Evolutionary conservation across 495 filamentous ascomycete species (phyloP).

Genomic region (Xylaria intraflava): DNA sequence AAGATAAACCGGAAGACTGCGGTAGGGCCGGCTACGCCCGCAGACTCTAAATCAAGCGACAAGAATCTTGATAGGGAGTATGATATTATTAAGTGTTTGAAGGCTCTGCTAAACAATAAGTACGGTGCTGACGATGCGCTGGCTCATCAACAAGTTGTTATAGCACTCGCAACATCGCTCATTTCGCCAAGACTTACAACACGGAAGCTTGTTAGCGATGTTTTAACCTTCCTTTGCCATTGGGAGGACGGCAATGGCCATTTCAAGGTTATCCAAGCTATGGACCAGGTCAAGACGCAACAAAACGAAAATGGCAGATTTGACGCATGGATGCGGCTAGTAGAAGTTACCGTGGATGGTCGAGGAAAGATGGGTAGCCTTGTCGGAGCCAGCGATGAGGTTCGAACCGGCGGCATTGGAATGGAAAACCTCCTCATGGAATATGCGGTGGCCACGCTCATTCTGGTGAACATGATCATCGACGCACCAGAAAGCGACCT

Average conservation of each 20-base stretch:
- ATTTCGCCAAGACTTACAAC: constrained; percentile 87
- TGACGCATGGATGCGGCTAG: constrained; percentile 97
- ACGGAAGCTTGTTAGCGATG: constrained; percentile 90
- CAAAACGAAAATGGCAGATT: constrained; percentile 93
- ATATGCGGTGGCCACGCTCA: constrained; percentile 91
- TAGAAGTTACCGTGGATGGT: constrained; percentile 95
- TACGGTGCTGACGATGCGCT: constrained; percentile 98
- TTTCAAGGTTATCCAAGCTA: constrained; percentile 82
- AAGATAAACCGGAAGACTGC: constrained; percentile 87
- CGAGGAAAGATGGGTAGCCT: constrained; percentile 97
- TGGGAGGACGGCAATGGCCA: constrained; percentile 96
- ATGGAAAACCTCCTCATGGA: constrained; percentile 99
- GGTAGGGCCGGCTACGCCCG: constrained; percentile 62
- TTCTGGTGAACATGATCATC: constrained; percentile 94
- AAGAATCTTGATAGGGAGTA: constrained; percentile 93
- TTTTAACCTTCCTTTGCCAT: constrained; percentile 93
- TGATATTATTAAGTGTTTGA: constrained; percentile 95
- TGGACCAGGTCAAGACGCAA: constrained; percentile 85
- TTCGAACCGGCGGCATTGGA: constrained; percentile 92
- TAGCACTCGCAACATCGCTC: constrained; percentile 79
- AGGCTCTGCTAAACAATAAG: constrained; percentile 97
- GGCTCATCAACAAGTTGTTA: constrained; percentile 78
- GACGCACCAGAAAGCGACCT: constrained; percentile 85
- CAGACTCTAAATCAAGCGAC: constrained; percentile 57
- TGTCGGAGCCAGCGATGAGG: constrained; percentile 93